Conservation (phyloP, 2,329 filamentous ascomycete genomes). For the Aspergillus phoenicis region DNA sequence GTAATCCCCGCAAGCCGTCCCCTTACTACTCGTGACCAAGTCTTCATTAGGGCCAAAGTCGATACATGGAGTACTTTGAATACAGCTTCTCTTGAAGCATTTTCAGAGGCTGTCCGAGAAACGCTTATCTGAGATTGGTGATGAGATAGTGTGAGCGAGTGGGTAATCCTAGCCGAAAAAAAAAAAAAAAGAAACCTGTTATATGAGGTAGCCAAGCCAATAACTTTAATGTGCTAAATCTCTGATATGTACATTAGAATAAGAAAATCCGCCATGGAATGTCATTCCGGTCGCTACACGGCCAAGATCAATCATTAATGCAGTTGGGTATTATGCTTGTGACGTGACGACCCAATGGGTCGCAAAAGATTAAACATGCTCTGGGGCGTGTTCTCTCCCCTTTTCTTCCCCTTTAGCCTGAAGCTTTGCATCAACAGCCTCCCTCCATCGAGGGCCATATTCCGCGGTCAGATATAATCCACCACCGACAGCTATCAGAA, state of each 20-base stretch:
- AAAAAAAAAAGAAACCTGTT: too few relatives aligned
- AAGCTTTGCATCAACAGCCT: constrained; percentile 54
- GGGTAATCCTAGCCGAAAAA: too few relatives aligned
- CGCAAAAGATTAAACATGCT: not conserved
- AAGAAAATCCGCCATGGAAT: not conserved
- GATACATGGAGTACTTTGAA: too few relatives aligned
- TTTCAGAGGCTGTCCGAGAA: too few relatives aligned
- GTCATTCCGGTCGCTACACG: not conserved
- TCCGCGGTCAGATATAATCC: constrained; percentile 53
- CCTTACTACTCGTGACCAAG: too few relatives aligned
- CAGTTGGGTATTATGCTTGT: not conserved
- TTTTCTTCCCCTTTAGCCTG: constrained; percentile 37
- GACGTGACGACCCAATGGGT: not conserved
- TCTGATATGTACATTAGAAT: not conserved
- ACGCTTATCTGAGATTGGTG: too few relatives aligned
- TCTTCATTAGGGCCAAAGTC: too few relatives aligned
- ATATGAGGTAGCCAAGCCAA: not conserved
- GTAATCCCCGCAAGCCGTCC: too few relatives aligned
- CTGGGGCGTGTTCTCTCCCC: constrained; percentile 13
- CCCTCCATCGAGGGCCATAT: constrained; percentile 57
- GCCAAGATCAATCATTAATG: not conserved
- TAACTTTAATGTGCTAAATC: not conserved
- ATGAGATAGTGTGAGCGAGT: too few relatives aligned
- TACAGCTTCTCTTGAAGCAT: too few relatives aligned
- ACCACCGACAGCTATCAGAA: constrained; percentile 53